Conservation (phyloP, 2,329 filamentous ascomycete genomes). For the Aspergillus intermedius region DNA sequence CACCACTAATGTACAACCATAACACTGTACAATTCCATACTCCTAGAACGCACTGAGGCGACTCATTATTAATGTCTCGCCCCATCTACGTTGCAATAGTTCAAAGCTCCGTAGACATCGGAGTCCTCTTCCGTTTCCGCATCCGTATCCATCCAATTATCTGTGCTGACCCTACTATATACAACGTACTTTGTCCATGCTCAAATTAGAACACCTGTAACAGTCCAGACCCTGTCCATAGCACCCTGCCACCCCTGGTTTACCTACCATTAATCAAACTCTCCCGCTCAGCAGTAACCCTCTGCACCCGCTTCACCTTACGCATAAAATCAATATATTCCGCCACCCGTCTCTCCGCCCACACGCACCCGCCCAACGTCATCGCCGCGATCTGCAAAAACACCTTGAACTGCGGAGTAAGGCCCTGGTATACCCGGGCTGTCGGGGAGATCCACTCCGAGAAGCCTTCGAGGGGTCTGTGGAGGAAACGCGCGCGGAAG, state of each 20-base stretch:
- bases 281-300: constrained; percentile 25
- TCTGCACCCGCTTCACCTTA: constrained; percentile 36
- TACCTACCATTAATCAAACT: background rate
- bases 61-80: no score
- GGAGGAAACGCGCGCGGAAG: constrained; percentile 27
- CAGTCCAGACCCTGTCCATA: no score
- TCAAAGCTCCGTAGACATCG: background rate
- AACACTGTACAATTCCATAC: no score
- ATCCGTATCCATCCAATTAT: no score
- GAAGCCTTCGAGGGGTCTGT: constrained; percentile 42
- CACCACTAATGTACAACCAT: no score
- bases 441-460: constrained; percentile 41
- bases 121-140: background rate
- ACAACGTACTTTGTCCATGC: no score
- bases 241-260: background rate
- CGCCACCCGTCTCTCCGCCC: constrained; percentile 41
- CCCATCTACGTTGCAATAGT: no score
- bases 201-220: no score
- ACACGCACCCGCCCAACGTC: constrained; percentile 44
- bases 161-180: no score
- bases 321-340: constrained; percentile 41
- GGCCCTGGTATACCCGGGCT: constrained; percentile 39
- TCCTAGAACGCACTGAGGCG: no score
- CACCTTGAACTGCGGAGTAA: constrained; percentile 46
- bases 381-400: constrained; percentile 43